A percentile compares a stretch with the other conserved stretches of the same genome.
Evolutionary conservation across 208 protist genomes (phyloP).

Genomic region (Leishmania tarentolae): DNA sequence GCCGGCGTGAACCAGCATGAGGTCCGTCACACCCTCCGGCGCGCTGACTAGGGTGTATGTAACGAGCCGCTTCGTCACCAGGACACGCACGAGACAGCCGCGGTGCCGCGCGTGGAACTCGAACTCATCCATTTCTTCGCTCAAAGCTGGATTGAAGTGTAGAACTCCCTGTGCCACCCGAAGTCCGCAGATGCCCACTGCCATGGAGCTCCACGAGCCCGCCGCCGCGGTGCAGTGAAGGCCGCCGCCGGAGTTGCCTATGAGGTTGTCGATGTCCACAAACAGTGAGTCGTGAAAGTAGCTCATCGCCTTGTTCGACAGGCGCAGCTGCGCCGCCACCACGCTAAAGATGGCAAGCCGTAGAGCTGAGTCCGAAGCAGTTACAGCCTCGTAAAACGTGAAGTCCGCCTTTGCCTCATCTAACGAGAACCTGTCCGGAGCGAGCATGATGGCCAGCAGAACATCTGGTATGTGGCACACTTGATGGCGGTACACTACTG

Average conservation of each 20-base stretch:
- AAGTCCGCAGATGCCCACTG: slow-evolving; percentile 83
- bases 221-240: slow-evolving; percentile 78
- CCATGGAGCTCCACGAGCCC: slow-evolving; percentile 82
- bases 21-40: slow-evolving; percentile 36
- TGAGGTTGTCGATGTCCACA: slow-evolving; percentile 78
- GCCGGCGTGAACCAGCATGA: slow-evolving; percentile 80
- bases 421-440: slow-evolving; percentile 69
- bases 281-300: slow-evolving; percentile 61
- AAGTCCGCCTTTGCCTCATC: slow-evolving; percentile 86
- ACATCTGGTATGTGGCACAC: slow-evolving; percentile 88
- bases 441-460: slow-evolving; percentile 78
- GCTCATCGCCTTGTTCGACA: slow-evolving; percentile 64
- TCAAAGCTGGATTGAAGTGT: slow-evolving; percentile 84
- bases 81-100: slow-evolving; percentile 77
- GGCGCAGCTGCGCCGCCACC: slow-evolving; percentile 59
- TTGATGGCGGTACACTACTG: slow-evolving; percentile 85
- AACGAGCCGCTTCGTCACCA: slow-evolving; percentile 61
- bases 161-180: slow-evolving; percentile 68
- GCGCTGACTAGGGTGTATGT: slow-evolving; percentile 75
- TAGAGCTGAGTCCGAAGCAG: slow-evolving; percentile 78
- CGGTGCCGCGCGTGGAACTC: slow-evolving; percentile 72
- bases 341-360: slow-evolving; percentile 75
- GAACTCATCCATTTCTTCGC: slow-evolving; percentile 79
- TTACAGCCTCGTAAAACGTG: slow-evolving; percentile 88
- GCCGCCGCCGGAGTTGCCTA: slow-evolving; percentile 73